Evolutionary conservation across 805 yeast species (phyloP), one percentile per base, ranked within the genome.

Genomic region (Wickerhamomyces xylosicus): DNA sequence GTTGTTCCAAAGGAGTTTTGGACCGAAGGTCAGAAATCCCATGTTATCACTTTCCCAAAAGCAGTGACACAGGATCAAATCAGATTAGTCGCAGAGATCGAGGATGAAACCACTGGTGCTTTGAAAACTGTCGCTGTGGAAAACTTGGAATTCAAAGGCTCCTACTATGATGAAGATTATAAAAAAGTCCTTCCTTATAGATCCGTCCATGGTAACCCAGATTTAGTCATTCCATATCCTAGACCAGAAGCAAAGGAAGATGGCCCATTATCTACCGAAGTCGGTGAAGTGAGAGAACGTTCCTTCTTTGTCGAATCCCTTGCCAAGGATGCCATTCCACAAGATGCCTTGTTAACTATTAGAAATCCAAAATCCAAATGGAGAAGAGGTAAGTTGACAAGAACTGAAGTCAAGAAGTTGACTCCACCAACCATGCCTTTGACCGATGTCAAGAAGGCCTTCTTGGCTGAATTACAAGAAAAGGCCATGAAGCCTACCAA

Each of bases 161-260:
- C 66, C 37, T 80, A 82, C 54, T 90, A 72, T 58, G 95, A 87
- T 54, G 74, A 73, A 34, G 74, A 80, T 47, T 78, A 80, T 59
- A 79, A 79, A 55, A 68, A 68, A 51, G 72, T 80, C 69, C 62
- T 85, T 65, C 95, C 95, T 22, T 74, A 74, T 42, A 75, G 97
- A 59, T 74, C 76, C 48, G 85, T 89, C 19, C 72, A 72, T 46
- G 78, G 83, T 48, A 79, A 81, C 49, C 74, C 72, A 33, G 71
- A 76, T 38, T 64, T 85, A 38, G 73, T 77, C 19, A 78, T 89
- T 37, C 97, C 97, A 39, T 90, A 95, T 95, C 96, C 96, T 31
- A 71, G 74, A 49, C 89, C 92, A 2, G 76, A 68, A 27, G 57
- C 57, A 18, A 47, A 59, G 0, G 73, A 72, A 45, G 86, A 79